phyloP scores from a whole-genome alignment of 352 stramenopile genomes.

The Phytophthora sp. region DNA sequence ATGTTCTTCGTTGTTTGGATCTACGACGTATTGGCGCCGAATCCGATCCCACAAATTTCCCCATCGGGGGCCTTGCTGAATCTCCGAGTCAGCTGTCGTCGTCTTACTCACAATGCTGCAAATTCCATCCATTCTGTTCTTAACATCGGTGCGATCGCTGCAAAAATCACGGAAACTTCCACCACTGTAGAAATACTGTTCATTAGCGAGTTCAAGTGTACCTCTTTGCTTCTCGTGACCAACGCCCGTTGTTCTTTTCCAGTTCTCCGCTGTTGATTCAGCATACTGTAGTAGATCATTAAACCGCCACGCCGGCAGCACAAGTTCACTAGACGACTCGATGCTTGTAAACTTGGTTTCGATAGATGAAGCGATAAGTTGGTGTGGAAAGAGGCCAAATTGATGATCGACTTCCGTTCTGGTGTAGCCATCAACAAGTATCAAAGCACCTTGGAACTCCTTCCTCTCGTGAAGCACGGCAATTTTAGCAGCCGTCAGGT shows the following conservation, averaged over 20 bases:
- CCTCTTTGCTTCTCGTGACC: constrained; percentile 1
- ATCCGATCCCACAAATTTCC: constrained; percentile 20
- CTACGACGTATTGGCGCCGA: constrained; percentile 32
- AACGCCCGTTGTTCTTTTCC: constrained; percentile 25
- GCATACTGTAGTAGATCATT: constrained; percentile 28
- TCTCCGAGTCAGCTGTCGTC: constrained; percentile 21
- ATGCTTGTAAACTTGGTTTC: constrained; percentile 6
- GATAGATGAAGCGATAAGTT: constrained; percentile 25
- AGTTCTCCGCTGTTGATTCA: constrained; percentile 19
- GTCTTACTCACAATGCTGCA: constrained; percentile 7
- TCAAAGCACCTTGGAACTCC: constrained; percentile 23
- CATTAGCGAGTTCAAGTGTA: constrained; percentile 13
- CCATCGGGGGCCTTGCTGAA: neutral
- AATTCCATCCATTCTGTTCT: constrained; percentile 25
- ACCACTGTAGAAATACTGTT: constrained; percentile 40
- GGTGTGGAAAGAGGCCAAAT: constrained; percentile 22
- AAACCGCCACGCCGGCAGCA: constrained; percentile 33
- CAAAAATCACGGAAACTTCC: constrained; percentile 38
- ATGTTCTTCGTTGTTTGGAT: constrained; percentile 27
- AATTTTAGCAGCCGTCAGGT: constrained; percentile 22
- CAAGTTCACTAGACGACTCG: constrained; percentile 10
- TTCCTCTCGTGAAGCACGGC: constrained; percentile 25
- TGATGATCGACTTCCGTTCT: constrained; percentile 20
- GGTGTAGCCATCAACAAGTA: constrained; percentile 34
- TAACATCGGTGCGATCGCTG: constrained; percentile 15